Conservation (phyloP, 2,329 filamentous ascomycete genomes). For the Raffaelea deltoideospora region DNA sequence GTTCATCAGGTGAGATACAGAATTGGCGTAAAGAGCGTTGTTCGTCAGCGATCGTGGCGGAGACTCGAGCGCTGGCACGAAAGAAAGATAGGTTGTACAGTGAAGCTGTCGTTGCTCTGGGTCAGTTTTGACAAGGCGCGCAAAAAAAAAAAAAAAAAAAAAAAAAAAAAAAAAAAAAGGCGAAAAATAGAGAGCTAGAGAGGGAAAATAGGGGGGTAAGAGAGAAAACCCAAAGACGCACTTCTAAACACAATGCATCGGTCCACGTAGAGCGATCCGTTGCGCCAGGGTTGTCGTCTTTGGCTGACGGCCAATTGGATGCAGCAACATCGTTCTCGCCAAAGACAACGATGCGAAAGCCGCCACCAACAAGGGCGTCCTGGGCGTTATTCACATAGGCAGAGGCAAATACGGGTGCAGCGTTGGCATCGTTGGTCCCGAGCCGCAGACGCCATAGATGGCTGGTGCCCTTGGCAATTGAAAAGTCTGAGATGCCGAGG, state of each 20-base stretch:
- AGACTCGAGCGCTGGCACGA: constrained; percentile 20
- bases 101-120: constrained; percentile 21
- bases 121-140: neutral
- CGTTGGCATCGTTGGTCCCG: neutral
- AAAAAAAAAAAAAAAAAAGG: neutral
- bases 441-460: constrained; percentile 8
- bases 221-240: constrained; percentile 12
- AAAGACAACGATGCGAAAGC: constrained; percentile 35
- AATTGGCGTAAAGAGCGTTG: constrained; percentile 37
- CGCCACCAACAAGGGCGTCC: constrained; percentile 11
- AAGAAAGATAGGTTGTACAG: constrained; percentile 30
- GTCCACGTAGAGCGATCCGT: constrained; percentile 25
- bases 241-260: constrained; percentile 31
- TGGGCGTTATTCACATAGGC: constrained; percentile 2
- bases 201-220: neutral
- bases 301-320: constrained; percentile 3
- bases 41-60: constrained; percentile 27
- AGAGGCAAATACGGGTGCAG: neutral
- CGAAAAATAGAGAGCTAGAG: neutral
- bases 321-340: constrained; percentile 33
- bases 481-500: constrained; percentile 8
- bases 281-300: constrained; percentile 8
- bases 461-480: constrained; percentile 8
- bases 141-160: neutral
- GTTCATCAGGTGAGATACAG: constrained; percentile 18